Conservation (phyloP, 192 early-diverging fungal genomes). For the Lobosporangium transversale region DNA sequence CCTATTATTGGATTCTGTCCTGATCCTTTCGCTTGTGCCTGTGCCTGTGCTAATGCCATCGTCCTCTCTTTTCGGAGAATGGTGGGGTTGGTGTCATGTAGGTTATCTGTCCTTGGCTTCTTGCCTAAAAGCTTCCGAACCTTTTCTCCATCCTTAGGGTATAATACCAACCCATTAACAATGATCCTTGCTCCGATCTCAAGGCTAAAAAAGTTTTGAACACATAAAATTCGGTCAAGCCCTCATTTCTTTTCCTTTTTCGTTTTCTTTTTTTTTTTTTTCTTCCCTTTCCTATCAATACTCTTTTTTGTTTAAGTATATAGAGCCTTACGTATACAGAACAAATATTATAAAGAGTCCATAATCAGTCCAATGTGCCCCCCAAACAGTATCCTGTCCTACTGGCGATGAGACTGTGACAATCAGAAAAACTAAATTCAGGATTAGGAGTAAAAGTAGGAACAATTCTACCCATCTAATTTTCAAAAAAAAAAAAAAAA, state of each 20-base stretch:
- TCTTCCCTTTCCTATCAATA: background rate
- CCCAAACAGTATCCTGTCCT: conserved; percentile 48
- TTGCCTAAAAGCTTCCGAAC: conserved; percentile 44
- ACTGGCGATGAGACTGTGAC: conserved; percentile 48
- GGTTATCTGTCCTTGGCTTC: conserved; percentile 32
- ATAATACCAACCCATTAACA: conserved; percentile 51
- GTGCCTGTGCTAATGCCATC: conserved; percentile 3
- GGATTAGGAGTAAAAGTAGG: conserved; percentile 55
- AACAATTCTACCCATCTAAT: conserved; percentile 63
- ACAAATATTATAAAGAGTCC: conserved; percentile 58
- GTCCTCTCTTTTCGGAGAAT: conserved; percentile 31
- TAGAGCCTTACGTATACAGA: conserved; percentile 60
- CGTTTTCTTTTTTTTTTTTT: too few species aligned
- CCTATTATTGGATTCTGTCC: too few species aligned
- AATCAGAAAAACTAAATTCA: conserved; percentile 56
- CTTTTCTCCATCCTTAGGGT: conserved; percentile 43
- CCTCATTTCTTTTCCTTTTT: too few species aligned
- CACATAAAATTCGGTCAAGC: background rate
- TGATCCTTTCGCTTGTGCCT: conserved; percentile 1
- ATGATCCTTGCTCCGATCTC: conserved; percentile 52
- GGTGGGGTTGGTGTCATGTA: conserved; percentile 52
- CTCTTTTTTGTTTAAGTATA: background rate
- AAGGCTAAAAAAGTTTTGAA: conserved; percentile 24
- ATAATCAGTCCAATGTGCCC: conserved; percentile 60
- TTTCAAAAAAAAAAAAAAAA: too few species aligned